Conservation (phyloP, 2,329 filamentous ascomycete genomes). For the Ophiostoma pallidulum region DNA sequence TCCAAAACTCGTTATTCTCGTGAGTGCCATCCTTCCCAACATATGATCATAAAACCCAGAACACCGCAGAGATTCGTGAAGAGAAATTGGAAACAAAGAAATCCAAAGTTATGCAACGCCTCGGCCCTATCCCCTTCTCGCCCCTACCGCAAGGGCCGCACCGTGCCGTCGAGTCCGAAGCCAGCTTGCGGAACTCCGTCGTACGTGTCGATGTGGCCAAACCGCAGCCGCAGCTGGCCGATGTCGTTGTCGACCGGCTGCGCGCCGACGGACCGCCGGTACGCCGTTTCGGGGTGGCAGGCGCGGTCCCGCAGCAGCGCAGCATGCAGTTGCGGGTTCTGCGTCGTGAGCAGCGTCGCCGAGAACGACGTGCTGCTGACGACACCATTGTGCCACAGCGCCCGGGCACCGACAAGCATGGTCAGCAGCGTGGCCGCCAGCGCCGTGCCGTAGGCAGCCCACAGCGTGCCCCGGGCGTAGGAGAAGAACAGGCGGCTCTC, state of each 20-base stretch:
- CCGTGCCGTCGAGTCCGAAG: conserved; percentile 17
- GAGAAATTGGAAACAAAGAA: no score
- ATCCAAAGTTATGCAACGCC: no score
- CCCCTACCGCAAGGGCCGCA: neutral
- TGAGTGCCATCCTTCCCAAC: no score
- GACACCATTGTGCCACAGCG: conserved; percentile 29
- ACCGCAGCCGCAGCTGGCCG: conserved; percentile 5
- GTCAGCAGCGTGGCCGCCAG: conserved; percentile 41
- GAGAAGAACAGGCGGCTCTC: conserved; percentile 5
- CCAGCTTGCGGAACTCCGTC: conserved; percentile 18
- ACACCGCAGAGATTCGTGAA: no score
- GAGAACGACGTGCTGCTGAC: conserved; percentile 10
- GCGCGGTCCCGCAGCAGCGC: neutral
- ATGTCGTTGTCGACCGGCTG: neutral
- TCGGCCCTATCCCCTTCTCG: no score
- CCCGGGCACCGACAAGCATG: conserved; percentile 23
- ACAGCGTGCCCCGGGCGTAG: conserved; percentile 4
- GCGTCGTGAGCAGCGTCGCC: conserved; percentile 8
- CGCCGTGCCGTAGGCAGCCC: conserved; percentile 66
- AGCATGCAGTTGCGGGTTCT: conserved; percentile 1
- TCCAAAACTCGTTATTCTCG: no score
- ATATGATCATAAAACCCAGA: no score
- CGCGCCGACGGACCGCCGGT: neutral
- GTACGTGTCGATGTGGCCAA: conserved; percentile 3
- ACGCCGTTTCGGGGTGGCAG: neutral